Evolutionary conservation across 2,329 filamentous ascomycete genomes (phyloP).

Genomic region (Diaporthe amygdali): DNA sequence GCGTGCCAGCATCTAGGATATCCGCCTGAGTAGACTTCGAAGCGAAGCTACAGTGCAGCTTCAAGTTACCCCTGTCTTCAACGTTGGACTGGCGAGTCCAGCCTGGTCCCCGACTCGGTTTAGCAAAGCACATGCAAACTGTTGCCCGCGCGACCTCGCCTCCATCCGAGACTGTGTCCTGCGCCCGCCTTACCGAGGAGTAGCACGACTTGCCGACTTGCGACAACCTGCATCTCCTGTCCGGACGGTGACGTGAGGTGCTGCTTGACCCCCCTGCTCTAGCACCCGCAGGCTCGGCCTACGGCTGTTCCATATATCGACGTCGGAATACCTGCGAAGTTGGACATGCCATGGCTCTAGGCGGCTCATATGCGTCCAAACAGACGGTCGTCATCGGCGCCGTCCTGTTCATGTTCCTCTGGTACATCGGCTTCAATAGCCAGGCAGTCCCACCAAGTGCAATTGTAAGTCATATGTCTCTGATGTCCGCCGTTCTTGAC

Average conservation of each 20-base stretch:
- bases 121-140: background rate
- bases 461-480: conserved; percentile 20
- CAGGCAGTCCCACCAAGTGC: background rate
- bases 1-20: background rate
- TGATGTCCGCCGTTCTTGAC: background rate
- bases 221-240: conserved; percentile 3
- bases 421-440: conserved; percentile 20
- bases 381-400: conserved; percentile 23
- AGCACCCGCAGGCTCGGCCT: background rate
- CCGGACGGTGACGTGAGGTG: background rate
- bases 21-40: background rate
- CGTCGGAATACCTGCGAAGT: background rate
- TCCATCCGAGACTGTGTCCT: background rate
- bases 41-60: background rate
- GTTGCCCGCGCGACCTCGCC: background rate
- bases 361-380: conserved; percentile 22
- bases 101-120: too few relatives aligned
- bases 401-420: conserved; percentile 18
- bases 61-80: background rate
- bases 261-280: background rate
- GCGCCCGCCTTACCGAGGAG: background rate
- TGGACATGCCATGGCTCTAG: conserved; percentile 25
- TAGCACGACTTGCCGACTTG: background rate
- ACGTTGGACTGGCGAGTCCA: background rate
- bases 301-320: background rate